Evolutionary conservation across 2,329 filamentous ascomycete genomes (phyloP), one percentile per base, ranked within the genome.

Genomic region (Zymoseptoria passerinii): DNA sequence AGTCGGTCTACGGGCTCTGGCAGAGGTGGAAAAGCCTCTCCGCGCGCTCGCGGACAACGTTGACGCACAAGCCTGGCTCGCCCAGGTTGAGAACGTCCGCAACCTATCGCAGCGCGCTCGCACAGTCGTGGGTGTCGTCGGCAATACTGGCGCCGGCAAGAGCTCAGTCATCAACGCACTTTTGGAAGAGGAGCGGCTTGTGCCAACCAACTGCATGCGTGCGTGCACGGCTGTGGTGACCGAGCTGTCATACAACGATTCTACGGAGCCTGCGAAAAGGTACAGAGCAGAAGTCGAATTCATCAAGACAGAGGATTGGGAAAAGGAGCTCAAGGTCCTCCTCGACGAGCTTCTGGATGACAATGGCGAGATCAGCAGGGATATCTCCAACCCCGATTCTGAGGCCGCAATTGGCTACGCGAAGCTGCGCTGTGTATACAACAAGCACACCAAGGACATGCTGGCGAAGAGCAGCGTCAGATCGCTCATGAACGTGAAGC

Each of bases 181-280:
- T 35, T 73, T 86, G 0, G 82, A 85, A 28, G 81, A 86, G 63
- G 81, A 86, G 61, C 74, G 78, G n/a, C 71, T 82, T 16, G 75
- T 77, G 0, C 78, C 79, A 0, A 83, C 80, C 0, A 82, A 81
- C 62, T 82, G 82, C 66, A 81, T 85, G 78, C 73, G 81, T 28
- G 83, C 83, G 0, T 86, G 83, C 58, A 87, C 83, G 0, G 82
- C 83, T 0, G 80, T 82, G 0, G 77, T 84, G 0, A 86, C 83
- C 0, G 83, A 86, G 64, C 76, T 87, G 1, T 78, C 78, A 0
- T 85, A 77, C 69, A 86, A 86, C 54, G 16, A 76, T 23, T 77
- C 72, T 7, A 66, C 74, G 0, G 67, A 77, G 4, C 68, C 73
- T 0, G 54, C 51, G 4, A 63, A 63, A 7, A 73, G 67, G 58